Percentiles rank a stretch among this genome's conserved stretches.
These are phyloP conservation scores for peach (Prunus persica) DNA, from an alignment of 306 rosid species.

Conservation along the genomic window DNA sequence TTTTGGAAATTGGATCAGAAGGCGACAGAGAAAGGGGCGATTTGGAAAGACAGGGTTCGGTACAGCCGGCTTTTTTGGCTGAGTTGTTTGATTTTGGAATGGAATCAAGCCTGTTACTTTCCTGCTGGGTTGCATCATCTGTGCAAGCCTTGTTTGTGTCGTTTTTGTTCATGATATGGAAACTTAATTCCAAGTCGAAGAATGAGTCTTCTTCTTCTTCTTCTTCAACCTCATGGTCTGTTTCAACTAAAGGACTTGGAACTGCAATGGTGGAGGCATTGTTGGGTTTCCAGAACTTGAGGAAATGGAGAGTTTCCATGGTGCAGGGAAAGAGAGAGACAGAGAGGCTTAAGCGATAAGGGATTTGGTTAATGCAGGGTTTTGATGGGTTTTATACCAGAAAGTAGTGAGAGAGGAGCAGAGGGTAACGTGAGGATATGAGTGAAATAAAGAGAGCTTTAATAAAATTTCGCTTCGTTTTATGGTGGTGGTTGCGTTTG, in stretches of 20 bases:
- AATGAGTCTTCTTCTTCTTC: conserved; percentile 72
- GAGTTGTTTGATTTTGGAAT: not conserved
- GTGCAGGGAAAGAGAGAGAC: not conserved
- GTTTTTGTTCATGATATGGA: conserved; percentile 25
- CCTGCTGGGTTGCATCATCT: conserved; percentile 15
- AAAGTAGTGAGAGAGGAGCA: not conserved
- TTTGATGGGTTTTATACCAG: conserved; percentile 27
- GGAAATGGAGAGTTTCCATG: conserved; percentile 73
- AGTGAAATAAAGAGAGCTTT: conserved; percentile 24
- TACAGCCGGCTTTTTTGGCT: not conserved
- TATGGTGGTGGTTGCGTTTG: conserved; percentile 36
- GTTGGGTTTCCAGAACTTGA: conserved; percentile 66
- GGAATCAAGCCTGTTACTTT: not conserved
- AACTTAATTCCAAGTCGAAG: conserved; percentile 76
- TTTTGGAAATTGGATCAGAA: conserved; percentile 57
- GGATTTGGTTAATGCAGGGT: not conserved
- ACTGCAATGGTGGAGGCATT: conserved; percentile 22
- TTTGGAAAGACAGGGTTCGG: conserved; percentile 6
- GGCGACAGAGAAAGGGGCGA: conserved; percentile 31
- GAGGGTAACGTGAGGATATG: conserved; percentile 29
- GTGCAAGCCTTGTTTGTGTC: not conserved
- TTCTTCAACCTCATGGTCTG: conserved; percentile 35
- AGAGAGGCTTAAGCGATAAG: not conserved
- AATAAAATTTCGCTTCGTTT: conserved; percentile 53
- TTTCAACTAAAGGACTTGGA: conserved; percentile 39